phyloP scores from a whole-genome alignment of 1,284 basidiomycete genomes.

The Moniliella sp. region DNA sequence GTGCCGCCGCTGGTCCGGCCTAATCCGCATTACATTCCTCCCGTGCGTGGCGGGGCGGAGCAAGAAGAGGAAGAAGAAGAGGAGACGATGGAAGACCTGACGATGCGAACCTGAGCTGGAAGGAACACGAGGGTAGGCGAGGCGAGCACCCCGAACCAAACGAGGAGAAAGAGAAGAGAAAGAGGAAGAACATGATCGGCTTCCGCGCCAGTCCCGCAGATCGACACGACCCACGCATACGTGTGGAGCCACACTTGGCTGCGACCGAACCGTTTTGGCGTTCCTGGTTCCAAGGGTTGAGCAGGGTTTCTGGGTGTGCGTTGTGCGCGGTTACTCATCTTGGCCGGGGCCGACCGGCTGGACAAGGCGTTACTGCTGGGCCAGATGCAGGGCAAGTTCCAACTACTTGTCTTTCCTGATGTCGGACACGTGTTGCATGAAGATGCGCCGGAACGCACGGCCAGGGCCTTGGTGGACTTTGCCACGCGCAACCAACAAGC shows the following conservation, averaged over 20 bases:
- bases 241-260: conserved; percentile 61
- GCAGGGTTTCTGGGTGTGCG: conserved; percentile 51
- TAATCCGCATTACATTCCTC: conserved; percentile 5
- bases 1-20: conserved; percentile 19
- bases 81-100: neutral
- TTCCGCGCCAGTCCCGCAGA: no score
- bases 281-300: conserved; percentile 75
- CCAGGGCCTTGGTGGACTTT: conserved; percentile 62
- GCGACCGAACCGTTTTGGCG: conserved; percentile 74
- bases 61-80: neutral
- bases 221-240: no score
- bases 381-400: conserved; percentile 78
- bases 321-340: conserved; percentile 60
- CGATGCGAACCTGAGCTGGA: conserved; percentile 4
- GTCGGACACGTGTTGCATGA: conserved; percentile 88
- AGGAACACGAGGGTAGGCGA: no score
- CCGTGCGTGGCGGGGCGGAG: no score
- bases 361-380: conserved; percentile 89
- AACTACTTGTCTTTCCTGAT: conserved; percentile 61
- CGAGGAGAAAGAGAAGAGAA: no score
- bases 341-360: conserved; percentile 76
- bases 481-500: conserved; percentile 85
- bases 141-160: neutral
- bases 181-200: no score
- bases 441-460: conserved; percentile 63